phyloP scores from a whole-genome alignment of 371 early-diverging fungal genomes.

The Chytridium lagenaria region DNA sequence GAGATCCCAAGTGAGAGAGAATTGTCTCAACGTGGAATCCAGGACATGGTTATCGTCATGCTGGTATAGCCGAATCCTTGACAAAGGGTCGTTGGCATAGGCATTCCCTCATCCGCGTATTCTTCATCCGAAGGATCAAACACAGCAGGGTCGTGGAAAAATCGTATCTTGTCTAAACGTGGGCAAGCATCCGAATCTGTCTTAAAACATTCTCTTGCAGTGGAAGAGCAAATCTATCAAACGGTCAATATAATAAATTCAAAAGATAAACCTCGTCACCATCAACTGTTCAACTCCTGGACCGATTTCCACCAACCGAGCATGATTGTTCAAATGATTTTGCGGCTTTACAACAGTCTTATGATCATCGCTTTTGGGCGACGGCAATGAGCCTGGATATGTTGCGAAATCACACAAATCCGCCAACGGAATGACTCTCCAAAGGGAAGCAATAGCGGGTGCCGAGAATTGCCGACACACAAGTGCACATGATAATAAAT shows the following conservation, averaged over 20 bases:
- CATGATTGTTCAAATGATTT: conserved; percentile 11
- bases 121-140: conserved; percentile 13
- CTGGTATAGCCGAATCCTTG: neutral
- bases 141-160: conserved; percentile 16
- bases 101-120: neutral
- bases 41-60: neutral
- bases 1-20: neutral
- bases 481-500: neutral
- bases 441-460: neutral
- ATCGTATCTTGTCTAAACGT: neutral
- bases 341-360: too few species aligned
- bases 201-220: neutral
- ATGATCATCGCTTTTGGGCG: neutral
- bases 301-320: conserved; percentile 17
- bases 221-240: conserved; percentile 8
- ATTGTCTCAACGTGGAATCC: conserved; percentile 12
- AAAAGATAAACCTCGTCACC: conserved; percentile 11
- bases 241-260: neutral
- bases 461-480: neutral
- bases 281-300: conserved; percentile 18
- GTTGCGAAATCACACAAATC: conserved; percentile 3
- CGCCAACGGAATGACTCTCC: conserved; percentile 8
- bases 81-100: neutral
- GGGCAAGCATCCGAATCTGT: neutral
- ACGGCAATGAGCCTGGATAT: neutral